These are phyloP conservation scores for Fraxinus americana DNA, from an alignment of 257 asterid genomes.

Conservation along the genomic window DNA sequence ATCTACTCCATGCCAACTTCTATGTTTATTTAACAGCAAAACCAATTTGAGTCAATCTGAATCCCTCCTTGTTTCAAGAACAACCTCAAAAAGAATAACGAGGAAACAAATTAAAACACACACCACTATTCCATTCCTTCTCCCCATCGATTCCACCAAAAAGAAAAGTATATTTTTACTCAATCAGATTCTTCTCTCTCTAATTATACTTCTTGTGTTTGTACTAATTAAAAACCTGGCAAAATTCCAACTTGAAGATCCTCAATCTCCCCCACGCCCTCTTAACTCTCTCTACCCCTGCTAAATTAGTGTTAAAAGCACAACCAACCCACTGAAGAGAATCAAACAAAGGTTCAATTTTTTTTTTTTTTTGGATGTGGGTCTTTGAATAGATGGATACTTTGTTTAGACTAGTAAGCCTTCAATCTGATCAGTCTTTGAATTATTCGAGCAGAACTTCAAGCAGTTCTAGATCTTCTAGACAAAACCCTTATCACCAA, in stretches of 20 bases:
- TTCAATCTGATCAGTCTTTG: conserved; percentile 79
- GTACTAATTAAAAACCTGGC: conserved; percentile 24
- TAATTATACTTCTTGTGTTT: too few relatives aligned
- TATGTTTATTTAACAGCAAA: conserved; percentile 28
- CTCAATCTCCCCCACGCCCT: too few relatives aligned
- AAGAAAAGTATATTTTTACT: neutral
- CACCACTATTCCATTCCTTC: neutral
- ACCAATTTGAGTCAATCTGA: conserved; percentile 32
- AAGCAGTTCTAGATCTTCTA: conserved; percentile 73
- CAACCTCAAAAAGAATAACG: conserved; percentile 4
- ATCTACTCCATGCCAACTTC: conserved; percentile 32
- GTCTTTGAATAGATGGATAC: conserved; percentile 83
- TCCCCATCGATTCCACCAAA: too few relatives aligned
- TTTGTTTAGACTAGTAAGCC: conserved; percentile 84
- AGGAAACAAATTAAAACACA: too few relatives aligned
- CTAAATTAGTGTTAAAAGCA: too few relatives aligned
- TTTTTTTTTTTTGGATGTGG: conserved; percentile 49
- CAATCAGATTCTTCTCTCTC: conserved; percentile 13
- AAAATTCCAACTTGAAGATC: conserved; percentile 53
- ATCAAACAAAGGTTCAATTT: conserved; percentile 26
- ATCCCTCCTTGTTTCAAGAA: conserved; percentile 26
- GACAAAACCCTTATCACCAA: conserved; percentile 45
- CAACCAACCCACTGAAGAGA: conserved; percentile 29
- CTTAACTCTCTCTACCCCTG: too few relatives aligned
- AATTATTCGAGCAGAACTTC: conserved; percentile 72